phyloP scores from a whole-genome alignment of 1,284 basidiomycete genomes.

The Coniferiporia sulphurascens region DNA sequence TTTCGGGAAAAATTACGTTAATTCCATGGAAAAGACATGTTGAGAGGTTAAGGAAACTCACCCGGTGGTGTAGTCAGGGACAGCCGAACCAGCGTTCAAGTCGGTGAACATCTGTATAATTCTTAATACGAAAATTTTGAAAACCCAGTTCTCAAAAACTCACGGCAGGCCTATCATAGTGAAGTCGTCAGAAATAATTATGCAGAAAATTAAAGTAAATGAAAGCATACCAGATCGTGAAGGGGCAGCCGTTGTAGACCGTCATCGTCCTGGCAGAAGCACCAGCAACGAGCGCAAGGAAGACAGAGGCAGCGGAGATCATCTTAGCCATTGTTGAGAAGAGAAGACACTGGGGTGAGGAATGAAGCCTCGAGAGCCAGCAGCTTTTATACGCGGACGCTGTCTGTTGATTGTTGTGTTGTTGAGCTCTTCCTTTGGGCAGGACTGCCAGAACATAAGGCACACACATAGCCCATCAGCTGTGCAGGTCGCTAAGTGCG shows the following conservation, averaged over 20 bases:
- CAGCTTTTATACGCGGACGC: neutral
- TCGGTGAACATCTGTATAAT: slow-evolving; percentile 22
- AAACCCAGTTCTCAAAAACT: neutral
- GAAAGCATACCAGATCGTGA: slow-evolving; percentile 30
- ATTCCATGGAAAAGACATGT: too few species aligned
- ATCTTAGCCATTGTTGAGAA: neutral
- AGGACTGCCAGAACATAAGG: neutral
- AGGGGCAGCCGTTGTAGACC: slow-evolving; percentile 23
- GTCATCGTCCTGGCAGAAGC: slow-evolving; percentile 39
- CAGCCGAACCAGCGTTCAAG: slow-evolving; percentile 21
- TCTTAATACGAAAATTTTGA: too few species aligned
- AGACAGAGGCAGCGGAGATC: slow-evolving; percentile 16
- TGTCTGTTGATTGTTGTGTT: neutral
- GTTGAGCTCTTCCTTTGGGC: neutral
- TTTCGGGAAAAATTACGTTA: neutral
- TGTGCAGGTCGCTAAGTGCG: neutral
- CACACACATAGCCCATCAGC: neutral
- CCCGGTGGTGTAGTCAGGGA: slow-evolving; percentile 17
- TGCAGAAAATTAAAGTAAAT: neutral
- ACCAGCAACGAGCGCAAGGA: slow-evolving; percentile 24
- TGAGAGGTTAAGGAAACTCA: neutral
- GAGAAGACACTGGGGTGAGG: neutral
- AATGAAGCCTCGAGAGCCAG: neutral
- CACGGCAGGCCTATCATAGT: slow-evolving; percentile 17
- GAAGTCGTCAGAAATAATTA: neutral